These are phyloP conservation scores for Peronospora belbahrii DNA, from an alignment of 352 stramenopile genomes.

Conservation along the genomic window DNA sequence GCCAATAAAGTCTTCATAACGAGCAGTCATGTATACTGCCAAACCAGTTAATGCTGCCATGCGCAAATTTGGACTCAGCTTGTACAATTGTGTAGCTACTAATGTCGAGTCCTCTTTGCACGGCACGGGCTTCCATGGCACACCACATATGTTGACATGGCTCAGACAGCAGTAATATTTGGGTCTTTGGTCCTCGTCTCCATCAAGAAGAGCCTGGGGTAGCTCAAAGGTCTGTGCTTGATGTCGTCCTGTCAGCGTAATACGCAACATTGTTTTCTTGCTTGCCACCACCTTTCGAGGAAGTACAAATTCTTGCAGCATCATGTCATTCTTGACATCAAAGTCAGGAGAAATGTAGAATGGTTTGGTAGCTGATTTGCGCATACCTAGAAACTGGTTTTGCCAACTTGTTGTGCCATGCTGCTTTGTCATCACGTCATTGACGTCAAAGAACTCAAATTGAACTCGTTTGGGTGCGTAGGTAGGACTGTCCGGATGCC, in stretches of 20 bases:
- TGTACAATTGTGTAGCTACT: constrained; percentile 7
- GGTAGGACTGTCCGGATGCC: constrained; percentile 62
- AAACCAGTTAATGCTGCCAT: constrained; percentile 40
- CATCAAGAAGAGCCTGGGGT: constrained; percentile 35
- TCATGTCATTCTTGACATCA: constrained; percentile 65
- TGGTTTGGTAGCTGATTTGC: constrained; percentile 22
- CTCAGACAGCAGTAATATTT: constrained; percentile 81
- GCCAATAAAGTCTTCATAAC: constrained; percentile 52
- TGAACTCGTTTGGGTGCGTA: constrained; percentile 61
- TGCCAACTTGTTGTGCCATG: constrained; percentile 2
- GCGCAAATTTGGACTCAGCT: constrained; percentile 28
- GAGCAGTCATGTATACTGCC: constrained; percentile 54
- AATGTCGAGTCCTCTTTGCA: not conserved
- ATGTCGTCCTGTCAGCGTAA: constrained; percentile 59
- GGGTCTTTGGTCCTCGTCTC: constrained; percentile 34
- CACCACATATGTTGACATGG: constrained; percentile 58
- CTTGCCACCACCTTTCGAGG: constrained; percentile 38
- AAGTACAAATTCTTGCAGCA: constrained; percentile 51
- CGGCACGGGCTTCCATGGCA: constrained; percentile 25
- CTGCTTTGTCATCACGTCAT: constrained; percentile 15
- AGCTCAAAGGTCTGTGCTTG: constrained; percentile 70
- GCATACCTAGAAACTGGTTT: constrained; percentile 3
- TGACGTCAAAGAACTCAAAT: constrained; percentile 60
- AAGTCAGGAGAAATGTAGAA: constrained; percentile 55
- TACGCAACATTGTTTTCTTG: constrained; percentile 38